phyloP scores from a whole-genome alignment of 2,329 filamentous ascomycete species.

The Dothidotthia symphoricarpi region DNA sequence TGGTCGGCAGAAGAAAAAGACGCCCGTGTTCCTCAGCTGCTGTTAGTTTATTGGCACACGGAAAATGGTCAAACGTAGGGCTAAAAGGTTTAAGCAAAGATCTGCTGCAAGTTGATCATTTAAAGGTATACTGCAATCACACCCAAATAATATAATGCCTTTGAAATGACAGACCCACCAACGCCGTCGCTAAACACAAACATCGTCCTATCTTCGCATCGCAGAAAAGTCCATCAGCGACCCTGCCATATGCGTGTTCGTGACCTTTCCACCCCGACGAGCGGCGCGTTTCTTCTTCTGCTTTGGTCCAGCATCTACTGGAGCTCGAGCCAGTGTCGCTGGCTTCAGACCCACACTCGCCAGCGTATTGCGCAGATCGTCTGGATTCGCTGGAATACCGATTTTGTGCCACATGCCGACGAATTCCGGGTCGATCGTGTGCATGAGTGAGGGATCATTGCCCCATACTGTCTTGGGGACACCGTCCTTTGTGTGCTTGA shows the following conservation, averaged over 20 bases:
- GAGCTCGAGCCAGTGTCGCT: constrained; percentile 73
- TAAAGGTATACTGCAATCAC: too few species aligned
- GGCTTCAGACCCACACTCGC: constrained; percentile 77
- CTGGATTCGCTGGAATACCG: constrained; percentile 66
- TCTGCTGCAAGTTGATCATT: too few species aligned
- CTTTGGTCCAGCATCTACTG: constrained; percentile 55
- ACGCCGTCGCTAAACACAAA: constrained; percentile 36
- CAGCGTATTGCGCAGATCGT: constrained; percentile 75
- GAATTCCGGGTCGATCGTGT: constrained; percentile 79
- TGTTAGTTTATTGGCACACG: too few species aligned
- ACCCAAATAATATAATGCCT: too few species aligned
- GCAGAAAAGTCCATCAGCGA: constrained; percentile 73
- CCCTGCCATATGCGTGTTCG: constrained; percentile 82
- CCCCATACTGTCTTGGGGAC: constrained; percentile 78
- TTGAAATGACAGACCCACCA: too few species aligned
- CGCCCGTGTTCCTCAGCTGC: too few species aligned
- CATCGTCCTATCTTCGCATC: constrained; percentile 34
- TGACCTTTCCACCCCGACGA: constrained; percentile 73
- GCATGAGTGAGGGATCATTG: constrained; percentile 75
- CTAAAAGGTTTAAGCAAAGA: too few species aligned
- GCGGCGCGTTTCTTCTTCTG: constrained; percentile 75
- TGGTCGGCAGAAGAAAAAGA: too few species aligned
- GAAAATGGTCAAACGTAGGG: too few species aligned
- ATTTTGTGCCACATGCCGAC: constrained; percentile 78
- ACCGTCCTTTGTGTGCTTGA: constrained; percentile 87